Evolutionary conservation across 371 early-diverging fungal genomes (phyloP).

Genomic region (Catenaria anguillulae): DNA sequence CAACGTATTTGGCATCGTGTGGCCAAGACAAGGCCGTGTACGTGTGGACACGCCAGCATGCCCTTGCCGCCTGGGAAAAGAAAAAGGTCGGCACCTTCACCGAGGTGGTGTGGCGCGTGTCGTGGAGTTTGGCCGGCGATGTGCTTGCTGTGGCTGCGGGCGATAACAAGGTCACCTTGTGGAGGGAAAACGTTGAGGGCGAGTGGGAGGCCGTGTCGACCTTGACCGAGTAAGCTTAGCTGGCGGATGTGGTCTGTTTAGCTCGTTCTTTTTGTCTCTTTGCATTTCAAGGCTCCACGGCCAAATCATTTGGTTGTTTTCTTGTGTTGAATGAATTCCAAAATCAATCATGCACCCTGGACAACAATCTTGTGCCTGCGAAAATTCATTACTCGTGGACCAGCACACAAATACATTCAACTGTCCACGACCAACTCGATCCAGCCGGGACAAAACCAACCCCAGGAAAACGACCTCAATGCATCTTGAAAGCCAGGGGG

Average conservation of each 20-base stretch:
- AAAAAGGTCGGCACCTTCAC: slow-evolving; percentile 58
- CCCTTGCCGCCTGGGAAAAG: slow-evolving; percentile 19
- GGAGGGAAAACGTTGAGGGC: slow-evolving; percentile 85
- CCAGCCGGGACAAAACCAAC: too few species aligned
- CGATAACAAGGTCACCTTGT: slow-evolving; percentile 87
- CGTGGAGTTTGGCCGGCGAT: slow-evolving; percentile 89
- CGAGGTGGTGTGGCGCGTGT: slow-evolving; percentile 94
- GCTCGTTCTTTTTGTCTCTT: neutral
- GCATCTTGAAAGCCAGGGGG: neutral
- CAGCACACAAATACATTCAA: too few species aligned
- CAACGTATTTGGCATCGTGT: slow-evolving; percentile 77
- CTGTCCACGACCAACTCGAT: too few species aligned
- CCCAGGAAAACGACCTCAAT: too few species aligned
- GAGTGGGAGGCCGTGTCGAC: slow-evolving; percentile 50
- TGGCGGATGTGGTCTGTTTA: neutral
- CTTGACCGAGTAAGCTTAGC: neutral
- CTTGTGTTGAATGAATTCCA: too few species aligned
- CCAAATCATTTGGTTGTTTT: too few species aligned
- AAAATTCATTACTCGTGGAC: too few species aligned
- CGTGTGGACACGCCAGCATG: slow-evolving; percentile 66
- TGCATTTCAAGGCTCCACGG: too few species aligned
- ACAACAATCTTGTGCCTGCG: too few species aligned
- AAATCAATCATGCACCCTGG: too few species aligned
- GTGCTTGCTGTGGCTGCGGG: slow-evolving; percentile 90
- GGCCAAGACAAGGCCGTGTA: slow-evolving; percentile 74